Evolutionary conservation across 1,284 basidiomycete genomes (phyloP), one percentile per base, ranked within the genome.

Genomic region (Ceratobasidium theobromae): DNA sequence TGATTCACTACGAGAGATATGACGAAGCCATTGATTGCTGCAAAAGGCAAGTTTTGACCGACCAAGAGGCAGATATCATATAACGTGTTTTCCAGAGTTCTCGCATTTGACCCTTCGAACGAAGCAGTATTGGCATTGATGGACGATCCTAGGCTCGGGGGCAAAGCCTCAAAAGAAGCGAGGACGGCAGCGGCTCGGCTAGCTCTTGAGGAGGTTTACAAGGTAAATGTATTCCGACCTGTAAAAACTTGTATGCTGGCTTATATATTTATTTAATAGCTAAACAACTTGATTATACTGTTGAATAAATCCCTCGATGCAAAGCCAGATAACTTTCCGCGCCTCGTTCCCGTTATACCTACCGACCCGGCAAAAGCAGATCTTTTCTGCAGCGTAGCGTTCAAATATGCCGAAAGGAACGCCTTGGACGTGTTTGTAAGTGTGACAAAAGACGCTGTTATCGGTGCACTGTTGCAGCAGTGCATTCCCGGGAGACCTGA

Each of bases 1-100:
- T 81, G 21, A 70, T 78, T 5, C 75, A 74, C 5, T 73, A 81
- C 5, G 76, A 75, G 12, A 72, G 77, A 55, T 78, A 77, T 70
- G 73, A 75, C 28, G 80, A 82, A 68, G 78, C 78, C 6, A 62
- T 73, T 18, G 79, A 80, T 43, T 60, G 55, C 30, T 60, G 55
- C 43, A 9, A 49, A 25, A 46, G 55, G 55, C 49, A 25, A 49
- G 35, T 38, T 18, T 18, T 16, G 21, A 12, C 16, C 18, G 16
- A 25, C 5, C 2, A 41, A 28, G 3, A 27, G 8, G 12, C 16
- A 6, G 18, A 27, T 14, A 40, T 8, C 23, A 18, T 14, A 30
- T 14, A 21, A 35, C 14, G 9, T 21, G 30, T 3, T 4, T 27
- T 48, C 12, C 14, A 60, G 55, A 35, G 45, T 23, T 25, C 55